A percentile compares a stretch with the other conserved stretches of the same genome.
These are phyloP conservation scores for Crithidia acanthocephali DNA, from an alignment of 208 protist species.

Conservation along the genomic window DNA sequence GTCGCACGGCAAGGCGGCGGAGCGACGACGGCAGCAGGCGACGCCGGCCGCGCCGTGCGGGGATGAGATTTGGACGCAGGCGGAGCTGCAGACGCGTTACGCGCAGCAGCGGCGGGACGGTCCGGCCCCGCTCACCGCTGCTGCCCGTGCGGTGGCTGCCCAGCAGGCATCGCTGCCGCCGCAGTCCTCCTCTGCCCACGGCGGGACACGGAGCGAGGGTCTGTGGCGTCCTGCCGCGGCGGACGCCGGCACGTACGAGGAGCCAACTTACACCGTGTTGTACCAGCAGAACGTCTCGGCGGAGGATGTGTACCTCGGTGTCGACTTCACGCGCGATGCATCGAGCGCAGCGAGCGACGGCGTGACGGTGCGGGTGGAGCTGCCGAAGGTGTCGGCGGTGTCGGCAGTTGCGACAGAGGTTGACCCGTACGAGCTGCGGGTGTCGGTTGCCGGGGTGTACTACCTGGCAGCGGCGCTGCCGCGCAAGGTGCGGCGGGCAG, in stretches of 20 bases:
- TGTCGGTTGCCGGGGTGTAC: conserved; percentile 62
- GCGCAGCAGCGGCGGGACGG: conserved; percentile 19
- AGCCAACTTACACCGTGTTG: conserved; percentile 76
- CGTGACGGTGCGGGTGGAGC: conserved; percentile 75
- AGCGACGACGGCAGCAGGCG: conserved; percentile 24
- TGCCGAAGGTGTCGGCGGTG: conserved; percentile 54
- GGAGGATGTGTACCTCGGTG: conserved; percentile 86
- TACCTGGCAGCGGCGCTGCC: conserved; percentile 69
- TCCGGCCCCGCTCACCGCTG: conserved; percentile 20
- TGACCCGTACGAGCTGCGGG: conserved; percentile 59
- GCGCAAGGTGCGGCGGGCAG: conserved; percentile 51
- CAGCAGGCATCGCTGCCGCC: not conserved
- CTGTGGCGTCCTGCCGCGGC: conserved; percentile 27
- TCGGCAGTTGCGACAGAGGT: conserved; percentile 67
- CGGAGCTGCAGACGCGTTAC: conserved; percentile 58
- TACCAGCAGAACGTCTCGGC: conserved; percentile 80
- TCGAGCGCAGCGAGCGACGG: conserved; percentile 62
- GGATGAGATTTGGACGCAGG: conserved; percentile 86
- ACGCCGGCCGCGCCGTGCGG: conserved; percentile 41
- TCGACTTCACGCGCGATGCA: conserved; percentile 70
- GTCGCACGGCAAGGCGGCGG: conserved; percentile 61
- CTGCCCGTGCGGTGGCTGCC: conserved; percentile 15
- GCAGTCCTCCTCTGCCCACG: no score
- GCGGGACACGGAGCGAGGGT: not conserved
- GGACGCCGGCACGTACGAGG: conserved; percentile 27